These are phyloP conservation scores for Russula sp. DNA, from an alignment of 768 basidiomycete genomes.

Conservation along the genomic window DNA sequence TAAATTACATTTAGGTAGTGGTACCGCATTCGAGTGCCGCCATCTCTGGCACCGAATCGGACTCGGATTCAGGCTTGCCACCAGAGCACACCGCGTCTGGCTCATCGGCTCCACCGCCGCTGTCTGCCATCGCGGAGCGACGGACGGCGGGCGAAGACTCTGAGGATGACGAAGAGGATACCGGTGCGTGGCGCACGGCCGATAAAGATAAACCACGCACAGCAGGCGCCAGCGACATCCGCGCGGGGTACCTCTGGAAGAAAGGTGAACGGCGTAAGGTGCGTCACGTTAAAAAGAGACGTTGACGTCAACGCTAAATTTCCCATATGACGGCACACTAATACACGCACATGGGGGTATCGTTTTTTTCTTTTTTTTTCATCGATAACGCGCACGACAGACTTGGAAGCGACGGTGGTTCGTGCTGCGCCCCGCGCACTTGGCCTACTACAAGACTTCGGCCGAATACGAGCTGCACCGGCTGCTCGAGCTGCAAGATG, in stretches of 20 bases:
- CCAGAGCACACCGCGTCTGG: constrained; percentile 35
- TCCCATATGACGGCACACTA: constrained; percentile 1
- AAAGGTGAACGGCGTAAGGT: constrained; percentile 98
- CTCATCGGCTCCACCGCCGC: constrained; percentile 12
- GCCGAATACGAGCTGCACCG: constrained; percentile 91
- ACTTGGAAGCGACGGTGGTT: constrained; percentile 99
- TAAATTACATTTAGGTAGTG: constrained; percentile 24
- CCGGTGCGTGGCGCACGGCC: constrained; percentile 62
- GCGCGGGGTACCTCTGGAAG: constrained; percentile 94
- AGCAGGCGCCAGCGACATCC: constrained; percentile 66
- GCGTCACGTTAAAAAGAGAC: constrained; percentile 22
- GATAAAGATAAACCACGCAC: constrained; percentile 35
- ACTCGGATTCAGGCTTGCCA: constrained; percentile 65
- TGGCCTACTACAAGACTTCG: constrained; percentile 95
- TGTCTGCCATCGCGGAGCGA: constrained; percentile 74
- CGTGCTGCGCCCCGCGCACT: constrained; percentile 82
- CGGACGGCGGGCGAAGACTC: constrained; percentile 33
- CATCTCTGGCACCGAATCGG: constrained; percentile 77
- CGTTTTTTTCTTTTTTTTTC: neutral
- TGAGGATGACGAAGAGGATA: constrained; percentile 75
- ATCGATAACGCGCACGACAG: constrained; percentile 33
- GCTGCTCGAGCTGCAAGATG: constrained; percentile 76
- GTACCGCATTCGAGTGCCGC: constrained; percentile 27
- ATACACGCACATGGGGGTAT: neutral
- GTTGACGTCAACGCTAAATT: neutral